Base-by-base conservation (phyloP, 768 basidiomycete species). In the Calocera viscosa region DNA sequence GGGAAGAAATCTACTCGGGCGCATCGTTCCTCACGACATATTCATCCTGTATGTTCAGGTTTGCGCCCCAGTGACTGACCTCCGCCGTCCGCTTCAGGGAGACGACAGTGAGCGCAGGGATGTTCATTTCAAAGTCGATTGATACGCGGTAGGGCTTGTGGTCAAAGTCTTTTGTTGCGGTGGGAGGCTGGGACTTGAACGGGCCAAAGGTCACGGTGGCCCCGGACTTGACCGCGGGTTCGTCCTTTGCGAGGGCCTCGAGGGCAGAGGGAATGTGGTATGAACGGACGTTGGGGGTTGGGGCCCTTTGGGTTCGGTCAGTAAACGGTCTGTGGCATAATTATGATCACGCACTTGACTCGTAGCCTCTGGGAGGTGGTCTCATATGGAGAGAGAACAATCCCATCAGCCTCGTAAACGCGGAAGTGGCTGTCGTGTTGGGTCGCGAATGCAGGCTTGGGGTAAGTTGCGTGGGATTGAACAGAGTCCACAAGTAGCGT, bases 41-140 rank as follows among this genome's bases (percentile, higher is more conserved):
- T 35, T 90, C 83, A 77, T 99, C 94, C 75, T 97, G 85, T 33
- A 94, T 88, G 73, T 97, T 96, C 39, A 99, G 75, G 75, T 96
- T 96, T 43, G 86, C 85, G 35, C 95, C 94, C 96, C 95, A 98
- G 74, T 98, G 95, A 70, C 93, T 95, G 70, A 99, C 86, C 77
- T 99, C 95, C 1, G 87, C 92, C 0, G 82, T 72, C 63, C 96
- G 86, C 68, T 84, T 82, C 34, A 96, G 82, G 47, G 80, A 85
- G 34, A 79, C 81, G 64, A 97, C 78, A 70, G 91, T 86, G 26
- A 94, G 74, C 47, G 96, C 84, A 0, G 95, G 91, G 68, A 86
- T 80, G n/a, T 87, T 89, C 67, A 88, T 87, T 70, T 81, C 79
- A 77, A 93, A 98, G 74, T 95, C 93, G 1, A 96, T 79, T 14